A percentile compares a stretch with the other conserved stretches of the same genome.
Evolutionary conservation across 2,329 filamentous ascomycete species (phyloP).

Genomic region (Xylaria sp.): DNA sequence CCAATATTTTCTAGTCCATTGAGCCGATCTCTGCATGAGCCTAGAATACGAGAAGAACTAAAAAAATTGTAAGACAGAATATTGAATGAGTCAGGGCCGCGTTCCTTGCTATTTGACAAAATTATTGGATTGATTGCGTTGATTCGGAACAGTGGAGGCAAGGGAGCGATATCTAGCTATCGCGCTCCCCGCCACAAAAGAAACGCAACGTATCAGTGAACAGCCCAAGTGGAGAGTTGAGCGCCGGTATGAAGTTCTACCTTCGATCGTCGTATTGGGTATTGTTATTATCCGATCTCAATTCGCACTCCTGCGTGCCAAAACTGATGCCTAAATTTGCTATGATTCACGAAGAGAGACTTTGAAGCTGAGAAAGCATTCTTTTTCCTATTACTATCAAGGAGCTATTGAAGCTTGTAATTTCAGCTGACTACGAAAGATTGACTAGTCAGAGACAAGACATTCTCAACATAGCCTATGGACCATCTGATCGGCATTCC

Average conservation of each 20-base stretch:
- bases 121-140: neutral
- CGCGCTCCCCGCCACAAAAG: slow-evolving; percentile 21
- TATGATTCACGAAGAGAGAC: slow-evolving; percentile 10
- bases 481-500: slow-evolving; percentile 29
- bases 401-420: slow-evolving; percentile 23
- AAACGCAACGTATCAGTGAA: slow-evolving; percentile 11
- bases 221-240: neutral
- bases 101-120: neutral
- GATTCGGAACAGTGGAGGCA: neutral
- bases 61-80: slow-evolving; percentile 8
- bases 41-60: neutral
- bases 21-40: neutral
- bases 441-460: slow-evolving; percentile 36
- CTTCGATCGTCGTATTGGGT: neutral
- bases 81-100: slow-evolving; percentile 2
- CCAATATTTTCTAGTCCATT: neutral
- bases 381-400: slow-evolving; percentile 23
- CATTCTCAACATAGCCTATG: slow-evolving; percentile 33
- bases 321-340: neutral
- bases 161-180: slow-evolving; percentile 5
- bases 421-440: slow-evolving; percentile 23
- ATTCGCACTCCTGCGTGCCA: slow-evolving; percentile 2
- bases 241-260: neutral
- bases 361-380: slow-evolving; percentile 10
- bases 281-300: slow-evolving; percentile 21